Evolutionary conservation across 192 early-diverging fungal genomes (phyloP).

Genomic region (Funneliformis geosporum): DNA sequence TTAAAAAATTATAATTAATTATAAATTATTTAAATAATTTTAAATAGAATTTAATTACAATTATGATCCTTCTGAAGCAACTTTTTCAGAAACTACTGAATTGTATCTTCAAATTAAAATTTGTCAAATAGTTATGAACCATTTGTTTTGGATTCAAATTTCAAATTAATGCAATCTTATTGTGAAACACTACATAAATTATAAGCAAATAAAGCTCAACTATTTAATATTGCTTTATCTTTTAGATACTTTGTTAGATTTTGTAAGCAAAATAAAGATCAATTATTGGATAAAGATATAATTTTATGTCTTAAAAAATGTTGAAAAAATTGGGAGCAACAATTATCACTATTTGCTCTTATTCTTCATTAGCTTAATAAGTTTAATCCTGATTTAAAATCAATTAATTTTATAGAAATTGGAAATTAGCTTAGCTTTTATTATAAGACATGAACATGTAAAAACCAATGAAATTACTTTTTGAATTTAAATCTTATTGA

Average conservation of each 20-base stretch:
- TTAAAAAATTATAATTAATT: neutral
- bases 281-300: neutral
- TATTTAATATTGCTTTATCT: slow-evolving; percentile 2
- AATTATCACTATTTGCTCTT: neutral
- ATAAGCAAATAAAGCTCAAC: neutral
- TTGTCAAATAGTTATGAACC: neutral
- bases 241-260: neutral
- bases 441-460: neutral
- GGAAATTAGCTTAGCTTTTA: slow-evolving; percentile 2
- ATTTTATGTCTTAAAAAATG: neutral
- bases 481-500: neutral
- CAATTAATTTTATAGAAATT: slow-evolving; percentile 1
- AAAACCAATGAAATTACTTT: neutral
- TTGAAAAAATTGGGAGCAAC: slow-evolving; percentile 13
- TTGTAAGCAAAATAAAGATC: slow-evolving; percentile 1
- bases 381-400: slow-evolving; percentile 6
- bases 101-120: neutral
- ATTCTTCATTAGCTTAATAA: neutral
- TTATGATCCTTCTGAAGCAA: neutral
- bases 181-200: slow-evolving; percentile 1
- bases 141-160: neutral
- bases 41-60: neutral
- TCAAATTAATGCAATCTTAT: neutral
- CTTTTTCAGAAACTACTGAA: no score
- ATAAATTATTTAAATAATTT: neutral